phyloP scores from a whole-genome alignment of 108 stramenopile species.

The Craspedostauros australis region DNA sequence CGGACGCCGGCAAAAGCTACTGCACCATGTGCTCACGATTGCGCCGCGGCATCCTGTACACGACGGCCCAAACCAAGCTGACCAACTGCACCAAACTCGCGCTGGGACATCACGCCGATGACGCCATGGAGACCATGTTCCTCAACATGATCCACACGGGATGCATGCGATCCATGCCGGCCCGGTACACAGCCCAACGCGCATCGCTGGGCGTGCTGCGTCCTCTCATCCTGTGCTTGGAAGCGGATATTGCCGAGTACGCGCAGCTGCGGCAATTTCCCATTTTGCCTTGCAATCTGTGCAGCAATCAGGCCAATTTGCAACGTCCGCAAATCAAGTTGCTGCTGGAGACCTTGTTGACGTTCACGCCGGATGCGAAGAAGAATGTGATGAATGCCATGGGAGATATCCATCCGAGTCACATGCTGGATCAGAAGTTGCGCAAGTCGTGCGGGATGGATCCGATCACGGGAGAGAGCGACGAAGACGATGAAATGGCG shows the following conservation, averaged over 20 bases:
- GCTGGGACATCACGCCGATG: slow-evolving; percentile 44
- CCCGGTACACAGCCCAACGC: slow-evolving; percentile 31
- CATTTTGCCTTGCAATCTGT: slow-evolving; percentile 47
- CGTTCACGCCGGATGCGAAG: slow-evolving; percentile 34
- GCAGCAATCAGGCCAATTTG: slow-evolving; percentile 37
- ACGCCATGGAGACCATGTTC: slow-evolving; percentile 45
- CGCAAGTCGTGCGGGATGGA: slow-evolving; percentile 39
- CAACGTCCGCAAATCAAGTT: slow-evolving; percentile 41
- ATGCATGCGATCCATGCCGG: slow-evolving; percentile 41
- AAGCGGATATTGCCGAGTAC: slow-evolving; percentile 33
- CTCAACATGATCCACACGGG: slow-evolving; percentile 43
- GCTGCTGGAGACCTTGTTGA: slow-evolving; percentile 18
- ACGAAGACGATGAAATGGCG: slow-evolving; percentile 3
- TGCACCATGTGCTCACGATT: slow-evolving; percentile 32
- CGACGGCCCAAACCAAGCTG: slow-evolving; percentile 23
- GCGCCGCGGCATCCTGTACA: slow-evolving; percentile 36
- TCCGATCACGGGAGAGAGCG: slow-evolving; percentile 34
- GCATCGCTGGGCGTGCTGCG: slow-evolving; percentile 31
- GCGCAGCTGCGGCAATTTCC: slow-evolving; percentile 26
- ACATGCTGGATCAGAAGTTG: slow-evolving; percentile 33
- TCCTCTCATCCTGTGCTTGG: slow-evolving; percentile 33
- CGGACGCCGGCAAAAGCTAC: slow-evolving; percentile 27
- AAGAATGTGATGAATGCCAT: slow-evolving; percentile 32
- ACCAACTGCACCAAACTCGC: slow-evolving; percentile 33
- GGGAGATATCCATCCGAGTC: slow-evolving; percentile 32